Evolutionary conservation across 2,329 filamentous ascomycete species (phyloP).

Genomic region (Clarireedia paspali): DNA sequence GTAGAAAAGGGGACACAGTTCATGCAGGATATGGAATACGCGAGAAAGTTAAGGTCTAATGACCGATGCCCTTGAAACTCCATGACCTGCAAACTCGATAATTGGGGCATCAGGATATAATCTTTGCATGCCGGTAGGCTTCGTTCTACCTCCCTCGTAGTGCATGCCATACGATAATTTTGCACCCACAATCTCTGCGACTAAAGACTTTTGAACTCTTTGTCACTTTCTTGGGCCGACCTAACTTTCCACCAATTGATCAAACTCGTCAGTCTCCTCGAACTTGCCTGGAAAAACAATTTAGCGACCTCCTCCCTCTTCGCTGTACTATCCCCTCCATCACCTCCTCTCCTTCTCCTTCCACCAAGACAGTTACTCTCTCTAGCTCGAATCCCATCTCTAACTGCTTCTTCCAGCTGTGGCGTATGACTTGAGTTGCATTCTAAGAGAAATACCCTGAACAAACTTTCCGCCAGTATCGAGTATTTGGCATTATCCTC

Average conservation of each 20-base stretch:
- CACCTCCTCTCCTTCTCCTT: conserved; percentile 36
- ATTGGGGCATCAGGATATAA: too few relatives aligned
- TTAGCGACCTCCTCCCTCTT: conserved; percentile 25
- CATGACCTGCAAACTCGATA: too few relatives aligned
- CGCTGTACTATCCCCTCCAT: conserved; percentile 13
- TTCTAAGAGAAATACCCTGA: conserved; percentile 37
- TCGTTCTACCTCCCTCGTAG: too few relatives aligned
- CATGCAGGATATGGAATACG: too few relatives aligned
- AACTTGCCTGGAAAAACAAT: conserved; percentile 23
- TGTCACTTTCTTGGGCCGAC: not conserved
- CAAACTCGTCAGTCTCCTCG: conserved; percentile 28
- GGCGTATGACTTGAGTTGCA: conserved; percentile 23
- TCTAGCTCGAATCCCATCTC: conserved; percentile 45
- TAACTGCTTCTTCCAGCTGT: conserved; percentile 37
- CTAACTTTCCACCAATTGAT: conserved; percentile 15
- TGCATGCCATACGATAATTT: too few relatives aligned
- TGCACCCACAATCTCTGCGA: too few relatives aligned
- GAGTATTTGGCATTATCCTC: conserved; percentile 51
- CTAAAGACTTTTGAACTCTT: too few relatives aligned
- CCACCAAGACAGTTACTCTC: conserved; percentile 34
- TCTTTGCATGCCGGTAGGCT: too few relatives aligned
- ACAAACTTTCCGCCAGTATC: conserved; percentile 44
- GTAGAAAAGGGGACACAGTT: too few relatives aligned
- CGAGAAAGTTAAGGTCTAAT: too few relatives aligned
- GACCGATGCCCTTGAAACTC: too few relatives aligned